Evolutionary conservation across 2,329 filamentous ascomycete genomes (phyloP).

Genomic region (Arthroderma sp.): DNA sequence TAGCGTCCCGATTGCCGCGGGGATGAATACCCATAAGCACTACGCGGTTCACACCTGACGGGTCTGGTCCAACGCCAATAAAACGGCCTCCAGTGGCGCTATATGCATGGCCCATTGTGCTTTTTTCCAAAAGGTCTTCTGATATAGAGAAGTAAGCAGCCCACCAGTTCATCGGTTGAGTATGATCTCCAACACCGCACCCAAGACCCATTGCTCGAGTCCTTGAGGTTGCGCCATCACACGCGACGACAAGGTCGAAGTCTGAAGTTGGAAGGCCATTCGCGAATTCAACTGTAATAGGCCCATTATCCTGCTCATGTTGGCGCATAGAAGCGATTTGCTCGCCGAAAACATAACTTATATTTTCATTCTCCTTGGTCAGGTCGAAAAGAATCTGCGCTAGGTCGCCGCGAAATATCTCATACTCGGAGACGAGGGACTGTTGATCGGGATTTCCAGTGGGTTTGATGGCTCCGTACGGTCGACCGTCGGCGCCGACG

Average conservation of each 20-base stretch:
- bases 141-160: no score
- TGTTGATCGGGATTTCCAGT: slow-evolving; percentile 22
- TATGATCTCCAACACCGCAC: slow-evolving; percentile 7
- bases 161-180: no score
- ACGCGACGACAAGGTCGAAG: slow-evolving; percentile 43
- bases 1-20: slow-evolving; percentile 9
- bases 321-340: slow-evolving; percentile 26
- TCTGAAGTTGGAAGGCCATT: slow-evolving; percentile 27
- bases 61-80: no score
- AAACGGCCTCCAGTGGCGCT: no score
- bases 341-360: slow-evolving; percentile 29
- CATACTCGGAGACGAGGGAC: slow-evolving; percentile 23
- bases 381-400: slow-evolving; percentile 20
- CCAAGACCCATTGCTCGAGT: slow-evolving; percentile 32
- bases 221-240: slow-evolving; percentile 42
- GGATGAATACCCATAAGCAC: slow-evolving; percentile 8
- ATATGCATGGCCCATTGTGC: no score
- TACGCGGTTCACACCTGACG: not conserved
- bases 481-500: slow-evolving; percentile 15
- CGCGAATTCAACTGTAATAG: slow-evolving; percentile 29
- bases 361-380: slow-evolving; percentile 24
- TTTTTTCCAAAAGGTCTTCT: no score
- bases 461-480: slow-evolving; percentile 18
- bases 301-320: slow-evolving; percentile 7
- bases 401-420: slow-evolving; percentile 25